A percentile compares a stretch with the other conserved stretches of the same genome.
Evolutionary conservation across 1,139 yeast genomes (phyloP).

Genomic region (Schizosaccharomyces versatilis): DNA sequence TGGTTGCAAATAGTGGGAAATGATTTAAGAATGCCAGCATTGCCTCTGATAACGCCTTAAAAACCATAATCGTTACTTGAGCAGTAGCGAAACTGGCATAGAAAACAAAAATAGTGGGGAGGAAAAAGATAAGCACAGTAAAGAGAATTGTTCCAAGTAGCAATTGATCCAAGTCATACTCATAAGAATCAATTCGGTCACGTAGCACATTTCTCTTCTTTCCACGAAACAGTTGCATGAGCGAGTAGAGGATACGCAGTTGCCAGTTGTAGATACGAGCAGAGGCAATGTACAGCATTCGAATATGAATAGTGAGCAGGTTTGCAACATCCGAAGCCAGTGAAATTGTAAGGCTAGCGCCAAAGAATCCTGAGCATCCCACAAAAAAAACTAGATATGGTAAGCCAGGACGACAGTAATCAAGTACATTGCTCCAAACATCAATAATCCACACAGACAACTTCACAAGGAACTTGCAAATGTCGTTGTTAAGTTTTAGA

Average conservation of each 20-base stretch:
- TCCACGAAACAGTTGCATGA: conserved; percentile 74
- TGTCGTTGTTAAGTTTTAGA: conserved; percentile 66
- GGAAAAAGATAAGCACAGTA: conserved; percentile 49
- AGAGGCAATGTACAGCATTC: conserved; percentile 55
- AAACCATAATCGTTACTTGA: conserved; percentile 30
- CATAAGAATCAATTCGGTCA: conserved; percentile 64
- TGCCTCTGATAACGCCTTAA: conserved; percentile 37
- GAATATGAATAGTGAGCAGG: conserved; percentile 46
- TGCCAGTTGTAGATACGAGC: conserved; percentile 65
- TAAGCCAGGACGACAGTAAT: conserved; percentile 18
- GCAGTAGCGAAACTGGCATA: conserved; percentile 50
- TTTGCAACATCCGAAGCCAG: conserved; percentile 42
- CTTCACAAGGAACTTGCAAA: conserved; percentile 72
- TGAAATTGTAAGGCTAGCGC: conserved; percentile 46
- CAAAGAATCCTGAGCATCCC: conserved; percentile 26
- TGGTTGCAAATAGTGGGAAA: conserved; percentile 62
- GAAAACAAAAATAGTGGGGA: conserved; percentile 77
- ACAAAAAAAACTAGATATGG: conserved; percentile 20
- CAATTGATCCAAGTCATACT: conserved; percentile 67
- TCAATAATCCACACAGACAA: conserved; percentile 65
- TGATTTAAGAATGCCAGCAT: conserved; percentile 49
- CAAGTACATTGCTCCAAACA: conserved; percentile 30
- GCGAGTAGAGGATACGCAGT: conserved; percentile 40
- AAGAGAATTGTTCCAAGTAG: conserved; percentile 73
- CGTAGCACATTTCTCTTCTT: conserved; percentile 68